phyloP scores from a whole-genome alignment of 1,284 basidiomycete species.

The Trichosporon asahii region DNA sequence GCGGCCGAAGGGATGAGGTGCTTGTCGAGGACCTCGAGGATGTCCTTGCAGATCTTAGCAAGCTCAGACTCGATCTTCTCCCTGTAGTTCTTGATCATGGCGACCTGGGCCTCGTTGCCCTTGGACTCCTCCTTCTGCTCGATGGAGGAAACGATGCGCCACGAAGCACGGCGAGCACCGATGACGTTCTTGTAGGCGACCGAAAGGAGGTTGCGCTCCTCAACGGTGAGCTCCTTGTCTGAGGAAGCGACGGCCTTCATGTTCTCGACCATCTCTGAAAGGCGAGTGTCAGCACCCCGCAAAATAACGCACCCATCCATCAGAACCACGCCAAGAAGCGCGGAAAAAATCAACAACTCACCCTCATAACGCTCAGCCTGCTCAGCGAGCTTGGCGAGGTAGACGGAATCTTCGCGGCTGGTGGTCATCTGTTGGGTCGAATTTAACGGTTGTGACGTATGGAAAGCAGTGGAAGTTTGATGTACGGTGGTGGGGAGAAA shows the following conservation, averaged over 20 bases:
- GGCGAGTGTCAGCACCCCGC: slow-evolving; percentile 8
- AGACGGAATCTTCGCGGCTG: slow-evolving; percentile 92
- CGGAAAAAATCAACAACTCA: slow-evolving; percentile 51
- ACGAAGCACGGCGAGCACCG: slow-evolving; percentile 96
- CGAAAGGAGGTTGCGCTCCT: slow-evolving; percentile 97
- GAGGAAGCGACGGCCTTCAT: slow-evolving; percentile 97
- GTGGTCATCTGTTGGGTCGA: slow-evolving; percentile 62
- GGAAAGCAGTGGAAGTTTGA: slow-evolving; percentile 10
- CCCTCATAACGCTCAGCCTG: slow-evolving; percentile 98
- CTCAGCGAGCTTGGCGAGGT: slow-evolving; percentile 99
- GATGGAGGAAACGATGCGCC: slow-evolving; percentile 98
- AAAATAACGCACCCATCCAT: not conserved
- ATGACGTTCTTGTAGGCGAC: slow-evolving; percentile 99
- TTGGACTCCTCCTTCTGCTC: slow-evolving; percentile 99
- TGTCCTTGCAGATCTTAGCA: slow-evolving; percentile 99
- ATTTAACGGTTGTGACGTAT: slow-evolving; percentile 6
- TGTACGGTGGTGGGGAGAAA: not conserved
- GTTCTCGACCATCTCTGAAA: slow-evolving; percentile 93
- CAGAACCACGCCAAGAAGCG: not conserved
- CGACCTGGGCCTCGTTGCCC: slow-evolving; percentile 95
- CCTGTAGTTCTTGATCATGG: slow-evolving; percentile 98
- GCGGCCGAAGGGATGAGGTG: slow-evolving; percentile 98
- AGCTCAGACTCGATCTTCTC: slow-evolving; percentile 98
- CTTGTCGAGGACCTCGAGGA: slow-evolving; percentile 96
- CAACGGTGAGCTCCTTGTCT: slow-evolving; percentile 96